These are phyloP conservation scores for Phoma sp. DNA, from an alignment of 2,329 filamentous ascomycete species.

Conservation along the genomic window DNA sequence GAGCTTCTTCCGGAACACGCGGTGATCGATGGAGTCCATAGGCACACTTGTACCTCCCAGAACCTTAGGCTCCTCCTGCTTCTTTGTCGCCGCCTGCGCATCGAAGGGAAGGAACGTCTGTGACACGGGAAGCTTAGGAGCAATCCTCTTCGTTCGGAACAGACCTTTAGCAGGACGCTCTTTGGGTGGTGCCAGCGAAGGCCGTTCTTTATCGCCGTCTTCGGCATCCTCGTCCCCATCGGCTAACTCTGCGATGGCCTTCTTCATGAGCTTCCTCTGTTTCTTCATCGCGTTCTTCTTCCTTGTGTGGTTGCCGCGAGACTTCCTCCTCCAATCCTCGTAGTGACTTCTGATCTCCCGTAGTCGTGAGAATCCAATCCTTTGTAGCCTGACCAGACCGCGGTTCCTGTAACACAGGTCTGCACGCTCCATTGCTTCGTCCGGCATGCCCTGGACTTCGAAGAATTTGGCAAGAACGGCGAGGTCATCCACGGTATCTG, in stretches of 20 bases:
- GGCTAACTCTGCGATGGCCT: slow-evolving; percentile 25
- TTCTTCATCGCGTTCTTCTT: slow-evolving; percentile 37
- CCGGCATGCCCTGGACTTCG: slow-evolving; percentile 69
- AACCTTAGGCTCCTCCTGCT: slow-evolving; percentile 19
- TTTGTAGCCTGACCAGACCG: slow-evolving; percentile 52
- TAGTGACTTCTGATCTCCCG: slow-evolving; percentile 37
- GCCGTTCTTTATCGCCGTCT: slow-evolving; percentile 21
- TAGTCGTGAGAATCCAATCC: slow-evolving; percentile 44
- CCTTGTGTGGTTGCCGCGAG: slow-evolving; percentile 35
- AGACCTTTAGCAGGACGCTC: slow-evolving; percentile 38
- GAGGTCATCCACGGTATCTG: slow-evolving; percentile 75
- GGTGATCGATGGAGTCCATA: slow-evolving; percentile 35
- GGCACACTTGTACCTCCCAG: slow-evolving; percentile 40
- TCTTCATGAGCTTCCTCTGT: slow-evolving; percentile 34
- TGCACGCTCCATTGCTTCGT: slow-evolving; percentile 50
- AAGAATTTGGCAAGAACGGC: slow-evolving; percentile 84
- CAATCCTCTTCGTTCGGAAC: slow-evolving; percentile 32
- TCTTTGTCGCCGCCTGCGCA: slow-evolving; percentile 6
- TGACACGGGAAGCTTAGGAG: slow-evolving; percentile 25
- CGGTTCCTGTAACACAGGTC: slow-evolving; percentile 77
- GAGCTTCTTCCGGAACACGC: slow-evolving; percentile 38
- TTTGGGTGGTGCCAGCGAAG: slow-evolving; percentile 23
- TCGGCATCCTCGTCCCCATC: slow-evolving; percentile 29
- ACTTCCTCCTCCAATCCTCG: slow-evolving; percentile 31
- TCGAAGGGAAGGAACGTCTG: slow-evolving; percentile 40